These are phyloP conservation scores for Canavalia gladiata DNA, from an alignment of 306 rosid genomes.

Conservation along the genomic window DNA sequence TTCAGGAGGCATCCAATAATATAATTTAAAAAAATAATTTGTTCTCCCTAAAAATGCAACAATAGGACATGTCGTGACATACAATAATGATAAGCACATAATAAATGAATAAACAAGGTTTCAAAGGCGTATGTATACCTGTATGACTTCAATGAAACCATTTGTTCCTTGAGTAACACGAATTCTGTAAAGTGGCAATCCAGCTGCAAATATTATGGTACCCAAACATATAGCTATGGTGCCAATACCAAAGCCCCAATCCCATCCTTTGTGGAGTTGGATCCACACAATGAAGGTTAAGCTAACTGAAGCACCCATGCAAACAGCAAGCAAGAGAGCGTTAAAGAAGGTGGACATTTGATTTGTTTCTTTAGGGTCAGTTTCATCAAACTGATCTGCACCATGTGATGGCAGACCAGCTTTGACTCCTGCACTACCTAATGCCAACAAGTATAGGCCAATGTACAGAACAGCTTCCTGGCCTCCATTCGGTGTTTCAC, in stretches of 20 bases:
- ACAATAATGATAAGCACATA: too few relatives aligned
- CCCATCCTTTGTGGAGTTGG: conserved; percentile 88
- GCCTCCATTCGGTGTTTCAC: conserved; percentile 59
- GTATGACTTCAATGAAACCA: conserved; percentile 68
- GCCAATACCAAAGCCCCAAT: conserved; percentile 80
- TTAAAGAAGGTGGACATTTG: conserved; percentile 87
- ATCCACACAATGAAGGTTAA: conserved; percentile 81
- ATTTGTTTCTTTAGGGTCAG: conserved; percentile 73
- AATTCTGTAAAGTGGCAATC: conserved; percentile 78
- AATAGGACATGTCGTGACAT: too few relatives aligned
- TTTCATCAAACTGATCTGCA: conserved; percentile 88
- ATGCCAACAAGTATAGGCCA: conserved; percentile 72
- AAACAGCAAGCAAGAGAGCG: conserved; percentile 67
- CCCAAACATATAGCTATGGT: conserved; percentile 63
- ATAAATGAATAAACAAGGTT: not conserved
- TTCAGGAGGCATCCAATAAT: too few relatives aligned
- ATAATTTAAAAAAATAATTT: too few relatives aligned
- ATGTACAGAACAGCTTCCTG: conserved; percentile 67
- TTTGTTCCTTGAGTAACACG: conserved; percentile 65
- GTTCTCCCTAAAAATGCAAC: too few relatives aligned
- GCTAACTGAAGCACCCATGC: conserved; percentile 76
- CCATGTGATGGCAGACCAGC: conserved; percentile 90
- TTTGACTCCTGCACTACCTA: conserved; percentile 75
- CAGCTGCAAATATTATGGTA: conserved; percentile 60
- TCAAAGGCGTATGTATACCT: conserved; percentile 53